These are phyloP conservation scores for Diospyros lotus DNA, from an alignment of 148 eudicot genomes.

Conservation along the genomic window DNA sequence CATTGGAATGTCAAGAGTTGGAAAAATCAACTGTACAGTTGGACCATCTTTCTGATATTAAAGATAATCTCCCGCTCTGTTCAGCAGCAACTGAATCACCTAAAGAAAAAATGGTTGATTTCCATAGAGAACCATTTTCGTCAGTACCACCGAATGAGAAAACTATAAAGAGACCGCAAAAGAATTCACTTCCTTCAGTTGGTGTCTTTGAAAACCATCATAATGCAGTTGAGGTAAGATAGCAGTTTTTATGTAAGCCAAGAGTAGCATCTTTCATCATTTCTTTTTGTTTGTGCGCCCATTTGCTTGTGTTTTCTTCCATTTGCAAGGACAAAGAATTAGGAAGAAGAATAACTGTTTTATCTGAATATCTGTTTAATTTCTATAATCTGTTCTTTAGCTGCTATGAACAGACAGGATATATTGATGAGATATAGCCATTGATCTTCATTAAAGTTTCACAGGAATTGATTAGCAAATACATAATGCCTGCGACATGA, in stretches of 20 bases:
- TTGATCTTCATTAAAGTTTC: background rate
- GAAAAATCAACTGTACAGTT: constrained; percentile 13
- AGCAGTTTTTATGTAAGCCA: background rate
- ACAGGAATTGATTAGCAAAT: background rate
- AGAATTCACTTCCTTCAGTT: constrained; percentile 23
- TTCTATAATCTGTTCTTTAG: no score
- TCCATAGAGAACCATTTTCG: constrained; percentile 22
- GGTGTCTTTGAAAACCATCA: constrained; percentile 33
- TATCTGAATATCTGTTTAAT: no score
- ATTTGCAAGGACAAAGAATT: no score
- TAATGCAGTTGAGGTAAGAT: constrained; percentile 45
- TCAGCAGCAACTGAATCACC: constrained; percentile 17
- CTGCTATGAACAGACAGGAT: background rate
- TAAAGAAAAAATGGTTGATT: constrained; percentile 20
- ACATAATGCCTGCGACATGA: background rate
- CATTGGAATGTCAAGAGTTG: constrained; percentile 9
- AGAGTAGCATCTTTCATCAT: constrained; percentile 3
- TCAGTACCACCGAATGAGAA: constrained; percentile 19
- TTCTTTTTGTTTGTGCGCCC: background rate
- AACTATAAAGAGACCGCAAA: constrained; percentile 15
- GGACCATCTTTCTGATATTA: constrained; percentile 30
- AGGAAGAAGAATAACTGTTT: no score
- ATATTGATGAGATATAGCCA: background rate
- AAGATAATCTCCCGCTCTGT: constrained; percentile 25
- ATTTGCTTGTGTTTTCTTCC: background rate